Evolutionary conservation across 2,329 filamentous ascomycete species (phyloP), one percentile per base, ranked within the genome.

Genomic region (Diplodia scrobiculata): DNA sequence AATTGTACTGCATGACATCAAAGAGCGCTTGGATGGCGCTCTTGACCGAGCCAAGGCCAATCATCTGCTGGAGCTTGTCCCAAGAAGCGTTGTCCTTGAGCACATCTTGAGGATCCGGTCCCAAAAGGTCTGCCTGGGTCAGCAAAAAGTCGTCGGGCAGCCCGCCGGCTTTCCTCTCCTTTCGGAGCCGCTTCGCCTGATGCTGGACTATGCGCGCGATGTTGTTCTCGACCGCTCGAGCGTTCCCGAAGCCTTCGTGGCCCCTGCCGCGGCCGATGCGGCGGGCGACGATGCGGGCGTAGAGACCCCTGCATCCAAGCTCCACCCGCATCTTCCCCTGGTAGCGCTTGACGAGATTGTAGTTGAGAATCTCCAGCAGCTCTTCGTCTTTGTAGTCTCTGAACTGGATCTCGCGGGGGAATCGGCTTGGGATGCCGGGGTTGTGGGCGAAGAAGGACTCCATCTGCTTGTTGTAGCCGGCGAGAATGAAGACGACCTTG

Each of bases 391-490:
- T 79, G 68, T 91, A 93, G 73, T 94, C 90, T 0, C 83, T 78
- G 66, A 93, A 94, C 50, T 84, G 82, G 71, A 93, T 80, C 38
- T 82, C 77, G 11, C 85, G 79, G 0, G 90, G 90, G 45, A 94
- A 87, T 0, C 90, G 86, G 69, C 89, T 91, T 0, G 84, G 80
- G 2, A 93, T 79, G 0, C 91, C 90, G 0, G 86, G 86, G 52
- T 93, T 93, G 68, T 92, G 89, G 0, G 84, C 81, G 54, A 91
- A 92, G 73, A 93, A 91, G 0, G 82, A 82, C 70, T 93, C 89
- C 90, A 94, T 93, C 68, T 90, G 82, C 69, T 87, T 87, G 58
- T 81, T 81, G 74, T 93, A 93, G 0, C 91, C 90, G 0, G 90
- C 90, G 2, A 94, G 79, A 0, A 93, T 81, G 63, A 93, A 90